phyloP scores from a whole-genome alignment of 331 rosid species.

The Prunus yedoensis region DNA sequence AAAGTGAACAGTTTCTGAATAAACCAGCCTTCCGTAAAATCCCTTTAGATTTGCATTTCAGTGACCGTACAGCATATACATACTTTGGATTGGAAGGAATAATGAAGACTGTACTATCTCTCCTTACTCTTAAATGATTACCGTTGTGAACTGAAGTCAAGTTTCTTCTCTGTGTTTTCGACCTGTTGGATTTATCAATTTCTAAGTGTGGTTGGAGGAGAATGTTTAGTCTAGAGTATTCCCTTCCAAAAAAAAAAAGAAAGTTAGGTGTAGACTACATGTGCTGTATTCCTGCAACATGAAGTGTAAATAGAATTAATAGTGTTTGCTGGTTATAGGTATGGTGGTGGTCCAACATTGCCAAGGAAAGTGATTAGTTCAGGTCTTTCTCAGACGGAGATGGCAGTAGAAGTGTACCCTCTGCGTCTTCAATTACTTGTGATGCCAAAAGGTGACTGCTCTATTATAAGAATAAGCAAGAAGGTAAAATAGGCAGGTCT shows the following conservation, averaged over 20 bases:
- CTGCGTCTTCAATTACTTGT: constrained; percentile 85
- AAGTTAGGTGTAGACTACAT: background rate
- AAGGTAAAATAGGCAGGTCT: constrained; percentile 59
- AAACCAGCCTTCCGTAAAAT: background rate
- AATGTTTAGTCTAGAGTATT: background rate
- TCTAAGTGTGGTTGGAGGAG: background rate
- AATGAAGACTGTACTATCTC: background rate
- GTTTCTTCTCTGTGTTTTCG: background rate
- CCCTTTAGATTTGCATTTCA: background rate
- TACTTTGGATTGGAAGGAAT: constrained; percentile 1
- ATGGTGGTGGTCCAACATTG: constrained; percentile 94
- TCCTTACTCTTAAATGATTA: background rate
- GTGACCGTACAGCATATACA: background rate
- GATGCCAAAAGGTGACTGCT: constrained; percentile 72
- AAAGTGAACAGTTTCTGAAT: background rate
- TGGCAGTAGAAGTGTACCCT: constrained; percentile 95
- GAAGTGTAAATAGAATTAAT: constrained; percentile 3
- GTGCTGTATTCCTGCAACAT: constrained; percentile 14
- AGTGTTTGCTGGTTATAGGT: constrained; percentile 46
- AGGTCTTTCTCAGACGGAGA: constrained; percentile 85
- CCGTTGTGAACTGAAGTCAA: background rate
- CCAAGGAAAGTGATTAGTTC: constrained; percentile 80
- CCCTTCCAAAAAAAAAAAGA: no score
- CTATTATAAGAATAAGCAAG: constrained; percentile 86
- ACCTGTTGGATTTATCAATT: background rate